Percentiles rank a stretch among this genome's conserved stretches.
Conservation (phyloP, 306 rosid species). For the Inga laurina region DNA sequence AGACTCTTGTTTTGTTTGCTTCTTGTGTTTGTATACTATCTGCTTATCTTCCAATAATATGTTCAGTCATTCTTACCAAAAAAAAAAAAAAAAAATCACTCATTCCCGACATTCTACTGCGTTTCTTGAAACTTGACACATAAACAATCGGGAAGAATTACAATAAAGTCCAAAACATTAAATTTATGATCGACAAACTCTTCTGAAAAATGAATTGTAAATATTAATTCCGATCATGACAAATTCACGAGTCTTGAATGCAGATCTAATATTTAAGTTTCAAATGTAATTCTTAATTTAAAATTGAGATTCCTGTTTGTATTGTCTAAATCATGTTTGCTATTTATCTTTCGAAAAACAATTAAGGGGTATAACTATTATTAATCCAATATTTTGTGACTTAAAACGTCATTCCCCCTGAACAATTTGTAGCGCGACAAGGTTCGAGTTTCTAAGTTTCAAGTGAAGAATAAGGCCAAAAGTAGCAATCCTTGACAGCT, state of each 20-base stretch:
- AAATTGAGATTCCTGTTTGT: not conserved
- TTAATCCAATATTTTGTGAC: too few relatives aligned
- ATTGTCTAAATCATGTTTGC: too few relatives aligned
- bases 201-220: too few relatives aligned
- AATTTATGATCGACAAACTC: too few relatives aligned
- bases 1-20: not conserved
- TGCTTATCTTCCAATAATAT: conserved; percentile 6
- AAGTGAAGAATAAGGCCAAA: not conserved
- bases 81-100: not conserved
- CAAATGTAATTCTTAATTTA: too few relatives aligned
- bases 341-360: too few relatives aligned
- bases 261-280: too few relatives aligned
- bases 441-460: too few relatives aligned
- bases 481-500: not conserved
- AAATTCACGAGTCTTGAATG: too few relatives aligned
- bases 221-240: not conserved
- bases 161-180: not conserved
- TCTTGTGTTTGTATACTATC: conserved; percentile 8
- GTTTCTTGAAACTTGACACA: not conserved
- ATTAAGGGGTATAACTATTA: too few relatives aligned
- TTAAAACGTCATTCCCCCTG: not conserved
- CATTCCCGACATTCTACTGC: not conserved
- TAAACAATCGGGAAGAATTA: too few relatives aligned
- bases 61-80: not conserved
- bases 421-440: not conserved